phyloP scores from a whole-genome alignment of 768 basidiomycete genomes.

The Suillus bovinus region DNA sequence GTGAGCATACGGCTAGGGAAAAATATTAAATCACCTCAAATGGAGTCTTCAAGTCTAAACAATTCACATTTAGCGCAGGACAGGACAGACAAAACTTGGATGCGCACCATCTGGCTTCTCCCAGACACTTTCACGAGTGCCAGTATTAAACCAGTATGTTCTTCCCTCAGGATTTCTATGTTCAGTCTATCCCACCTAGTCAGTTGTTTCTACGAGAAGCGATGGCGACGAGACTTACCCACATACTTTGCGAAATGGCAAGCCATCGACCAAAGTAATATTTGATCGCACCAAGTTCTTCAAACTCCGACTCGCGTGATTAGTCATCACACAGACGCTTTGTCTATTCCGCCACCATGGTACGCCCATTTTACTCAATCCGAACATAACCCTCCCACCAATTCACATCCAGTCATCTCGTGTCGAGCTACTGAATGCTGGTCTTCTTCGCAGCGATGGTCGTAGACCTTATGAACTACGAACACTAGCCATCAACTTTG shows the following conservation, averaged over 20 bases:
- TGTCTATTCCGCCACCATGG: neutral
- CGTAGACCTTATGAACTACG: slow-evolving; percentile 91
- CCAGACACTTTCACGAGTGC: slow-evolving; percentile 91
- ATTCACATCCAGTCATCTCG: slow-evolving; percentile 41
- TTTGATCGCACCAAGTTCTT: neutral
- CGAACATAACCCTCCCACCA: neutral
- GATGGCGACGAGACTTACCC: slow-evolving; percentile 25
- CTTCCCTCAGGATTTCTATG: slow-evolving; percentile 95
- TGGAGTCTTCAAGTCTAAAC: slow-evolving; percentile 80
- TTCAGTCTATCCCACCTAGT: slow-evolving; percentile 61
- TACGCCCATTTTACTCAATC: neutral
- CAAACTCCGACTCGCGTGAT: neutral
- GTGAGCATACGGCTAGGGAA: slow-evolving; percentile 4
- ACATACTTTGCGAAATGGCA: slow-evolving; percentile 23
- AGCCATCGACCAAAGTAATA: neutral
- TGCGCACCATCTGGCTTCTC: slow-evolving; percentile 91
- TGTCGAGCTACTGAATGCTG: slow-evolving; percentile 81
- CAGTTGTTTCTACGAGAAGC: slow-evolving; percentile 4
- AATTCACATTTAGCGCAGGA: slow-evolving; percentile 3
- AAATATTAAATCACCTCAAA: slow-evolving; percentile 65
- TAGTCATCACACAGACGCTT: neutral
- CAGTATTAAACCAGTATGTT: slow-evolving; percentile 97
- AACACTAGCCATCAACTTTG: slow-evolving; percentile 75
- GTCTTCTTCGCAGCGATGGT: slow-evolving; percentile 89
- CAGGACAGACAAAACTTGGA: slow-evolving; percentile 11